These are phyloP conservation scores for Sarocladiaceae sp. DNA, from an alignment of 2,329 filamentous ascomycete genomes.

Conservation along the genomic window DNA sequence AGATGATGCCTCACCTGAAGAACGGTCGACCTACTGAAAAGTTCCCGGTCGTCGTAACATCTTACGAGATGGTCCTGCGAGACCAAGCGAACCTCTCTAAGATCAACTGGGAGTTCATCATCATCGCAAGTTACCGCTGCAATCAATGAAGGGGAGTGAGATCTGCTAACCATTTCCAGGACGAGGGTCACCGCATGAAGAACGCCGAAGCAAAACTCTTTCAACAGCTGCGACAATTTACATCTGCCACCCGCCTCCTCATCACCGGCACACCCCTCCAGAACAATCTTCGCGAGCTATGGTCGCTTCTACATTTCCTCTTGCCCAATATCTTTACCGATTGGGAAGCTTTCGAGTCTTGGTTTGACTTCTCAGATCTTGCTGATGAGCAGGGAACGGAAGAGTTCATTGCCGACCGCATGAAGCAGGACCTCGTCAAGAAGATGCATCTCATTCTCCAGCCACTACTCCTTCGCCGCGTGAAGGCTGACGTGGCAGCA, in stretches of 20 bases:
- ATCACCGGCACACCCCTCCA: slow-evolving; percentile 94
- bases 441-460: slow-evolving; percentile 92
- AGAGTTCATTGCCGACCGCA: slow-evolving; percentile 71
- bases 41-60: slow-evolving; percentile 91
- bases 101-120: slow-evolving; percentile 95
- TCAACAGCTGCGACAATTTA: slow-evolving; percentile 79
- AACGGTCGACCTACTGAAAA: slow-evolving; percentile 50
- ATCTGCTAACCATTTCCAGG: slow-evolving; percentile 37
- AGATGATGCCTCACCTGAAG: slow-evolving; percentile 63
- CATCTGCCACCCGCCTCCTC: slow-evolving; percentile 81
- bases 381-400: slow-evolving; percentile 75
- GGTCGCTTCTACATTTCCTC: slow-evolving; percentile 91
- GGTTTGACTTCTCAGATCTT: slow-evolving; percentile 95
- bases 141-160: not conserved
- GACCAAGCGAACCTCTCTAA: slow-evolving; percentile 75
- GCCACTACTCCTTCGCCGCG: slow-evolving; percentile 76
- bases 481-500: slow-evolving; percentile 90
- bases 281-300: slow-evolving; percentile 90
- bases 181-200: slow-evolving; percentile 95
- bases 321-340: slow-evolving; percentile 90
- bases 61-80: slow-evolving; percentile 91
- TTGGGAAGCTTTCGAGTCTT: slow-evolving; percentile 85
- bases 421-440: slow-evolving; percentile 45
- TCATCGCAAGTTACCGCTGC: slow-evolving; percentile 65
- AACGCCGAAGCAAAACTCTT: slow-evolving; percentile 93